A percentile compares a stretch with the other conserved stretches of the same genome.
These are phyloP conservation scores for Boechera retrofracta DNA, from an alignment of 345 rosid species.

Conservation along the genomic window DNA sequence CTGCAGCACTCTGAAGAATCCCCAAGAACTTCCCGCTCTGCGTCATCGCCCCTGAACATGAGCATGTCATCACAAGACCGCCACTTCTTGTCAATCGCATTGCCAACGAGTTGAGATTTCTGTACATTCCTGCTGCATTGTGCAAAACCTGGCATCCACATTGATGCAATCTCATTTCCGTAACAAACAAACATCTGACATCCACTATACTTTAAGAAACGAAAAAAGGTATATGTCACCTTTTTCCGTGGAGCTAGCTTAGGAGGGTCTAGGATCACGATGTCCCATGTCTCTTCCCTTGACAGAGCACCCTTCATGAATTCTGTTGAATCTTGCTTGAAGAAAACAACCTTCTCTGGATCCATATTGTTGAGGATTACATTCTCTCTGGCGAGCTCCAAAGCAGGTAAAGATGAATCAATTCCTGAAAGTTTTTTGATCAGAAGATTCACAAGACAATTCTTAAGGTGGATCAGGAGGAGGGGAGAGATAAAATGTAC, in stretches of 20 bases:
- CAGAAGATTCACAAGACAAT: slow-evolving; percentile 9
- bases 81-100: slow-evolving; percentile 78
- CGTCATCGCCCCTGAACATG: slow-evolving; percentile 96
- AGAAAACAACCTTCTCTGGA: slow-evolving; percentile 62
- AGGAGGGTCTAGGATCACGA: slow-evolving; percentile 90
- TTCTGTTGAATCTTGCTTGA: slow-evolving; percentile 72
- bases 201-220: background rate
- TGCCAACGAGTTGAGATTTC: slow-evolving; percentile 76
- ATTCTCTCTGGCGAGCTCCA: slow-evolving; percentile 91
- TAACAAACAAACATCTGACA: background rate
- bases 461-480: background rate
- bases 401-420: slow-evolving; percentile 82
- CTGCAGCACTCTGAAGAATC: slow-evolving; percentile 80
- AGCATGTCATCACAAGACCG: slow-evolving; percentile 91
- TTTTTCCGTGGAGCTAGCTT: slow-evolving; percentile 80
- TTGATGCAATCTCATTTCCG: slow-evolving; percentile 13
- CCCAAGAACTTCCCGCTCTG: slow-evolving; percentile 78
- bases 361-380: slow-evolving; percentile 71
- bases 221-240: slow-evolving; percentile 46
- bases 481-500: slow-evolving; percentile 43
- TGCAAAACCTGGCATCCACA: slow-evolving; percentile 59
- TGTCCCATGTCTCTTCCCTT: slow-evolving; percentile 83
- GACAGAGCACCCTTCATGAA: slow-evolving; percentile 82
- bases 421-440: slow-evolving; percentile 57
- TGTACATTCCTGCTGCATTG: slow-evolving; percentile 81